A percentile compares a stretch with the other conserved stretches of the same genome.
phyloP scores from a whole-genome alignment of 2,329 filamentous ascomycete species.

The Botryotinia globosa region DNA sequence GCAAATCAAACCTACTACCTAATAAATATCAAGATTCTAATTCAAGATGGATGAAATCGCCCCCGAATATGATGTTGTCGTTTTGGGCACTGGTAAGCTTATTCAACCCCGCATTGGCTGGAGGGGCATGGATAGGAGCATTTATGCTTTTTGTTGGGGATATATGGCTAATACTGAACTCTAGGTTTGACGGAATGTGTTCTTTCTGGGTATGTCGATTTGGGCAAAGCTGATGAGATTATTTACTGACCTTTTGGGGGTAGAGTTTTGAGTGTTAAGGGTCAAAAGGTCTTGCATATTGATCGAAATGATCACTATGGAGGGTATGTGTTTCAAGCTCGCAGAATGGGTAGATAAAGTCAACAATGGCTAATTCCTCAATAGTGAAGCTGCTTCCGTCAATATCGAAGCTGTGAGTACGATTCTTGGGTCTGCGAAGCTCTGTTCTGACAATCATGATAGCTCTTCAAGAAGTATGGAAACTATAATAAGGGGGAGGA shows the following conservation, averaged over 20 bases:
- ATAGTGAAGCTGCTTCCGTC: constrained; percentile 87
- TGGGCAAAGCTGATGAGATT: not conserved
- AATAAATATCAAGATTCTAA: constrained; percentile 36
- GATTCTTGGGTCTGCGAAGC: constrained; percentile 23
- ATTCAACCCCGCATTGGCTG: constrained; percentile 40
- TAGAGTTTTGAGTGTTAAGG: constrained; percentile 94
- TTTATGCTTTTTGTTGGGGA: not conserved
- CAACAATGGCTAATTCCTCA: constrained; percentile 32
- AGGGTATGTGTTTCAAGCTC: constrained; percentile 57
- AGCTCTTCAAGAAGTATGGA: constrained; percentile 97
- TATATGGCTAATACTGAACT: constrained; percentile 25
- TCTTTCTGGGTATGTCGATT: constrained; percentile 75
- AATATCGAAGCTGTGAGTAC: constrained; percentile 84
- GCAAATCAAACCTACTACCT: not conserved
- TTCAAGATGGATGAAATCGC: constrained; percentile 90
- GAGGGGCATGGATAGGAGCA: constrained; percentile 32
- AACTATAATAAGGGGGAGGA: constrained; percentile 76
- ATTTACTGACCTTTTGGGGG: not conserved
- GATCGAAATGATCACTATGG: constrained; percentile 98
- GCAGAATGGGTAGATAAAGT: constrained; percentile 15
- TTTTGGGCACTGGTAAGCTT: constrained; percentile 87
- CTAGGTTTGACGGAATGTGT: constrained; percentile 97
- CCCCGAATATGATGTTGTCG: constrained; percentile 97
- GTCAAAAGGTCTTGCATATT: constrained; percentile 98
- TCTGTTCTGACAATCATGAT: constrained; percentile 38